Percentiles rank a stretch among this genome's conserved stretches.
Evolutionary conservation across 2,329 filamentous ascomycete genomes (phyloP).

Genomic region (Cytospora schulzeri): DNA sequence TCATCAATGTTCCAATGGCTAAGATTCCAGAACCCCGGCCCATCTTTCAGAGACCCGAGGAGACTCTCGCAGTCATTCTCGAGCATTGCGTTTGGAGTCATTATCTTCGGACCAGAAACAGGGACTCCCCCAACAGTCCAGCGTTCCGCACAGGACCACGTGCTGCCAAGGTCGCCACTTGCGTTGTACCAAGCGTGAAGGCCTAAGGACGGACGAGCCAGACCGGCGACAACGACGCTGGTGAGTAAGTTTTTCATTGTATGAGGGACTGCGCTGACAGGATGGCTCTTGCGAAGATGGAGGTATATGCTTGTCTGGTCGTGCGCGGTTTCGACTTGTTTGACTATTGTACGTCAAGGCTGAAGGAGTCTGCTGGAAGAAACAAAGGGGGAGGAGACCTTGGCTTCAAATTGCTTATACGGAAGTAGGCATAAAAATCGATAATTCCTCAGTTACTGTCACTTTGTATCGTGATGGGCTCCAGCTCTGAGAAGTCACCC

Average conservation of each 20-base stretch:
- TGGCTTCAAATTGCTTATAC: no score
- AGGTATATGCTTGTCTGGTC: neutral
- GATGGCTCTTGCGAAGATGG: neutral
- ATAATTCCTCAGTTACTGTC: no score
- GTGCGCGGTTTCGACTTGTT: neutral
- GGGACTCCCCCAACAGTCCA: neutral
- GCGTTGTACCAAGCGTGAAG: neutral
- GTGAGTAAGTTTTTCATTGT: neutral
- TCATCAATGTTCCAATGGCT: neutral
- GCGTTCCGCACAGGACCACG: neutral
- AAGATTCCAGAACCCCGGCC: neutral
- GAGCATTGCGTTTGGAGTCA: neutral
- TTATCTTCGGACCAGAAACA: neutral
- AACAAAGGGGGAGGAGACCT: no score
- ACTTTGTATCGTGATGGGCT: no score
- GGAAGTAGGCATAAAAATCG: no score
- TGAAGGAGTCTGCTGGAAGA: neutral
- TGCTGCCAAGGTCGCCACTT: neutral
- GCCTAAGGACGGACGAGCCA: neutral
- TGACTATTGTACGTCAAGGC: neutral
- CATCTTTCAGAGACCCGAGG: neutral
- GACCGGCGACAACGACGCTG: neutral
- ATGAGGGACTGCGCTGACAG: neutral
- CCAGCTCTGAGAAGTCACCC: no score
- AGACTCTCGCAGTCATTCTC: neutral